These are phyloP conservation scores for Ogataea philodendri DNA, from an alignment of 805 yeast genomes.

Conservation along the genomic window DNA sequence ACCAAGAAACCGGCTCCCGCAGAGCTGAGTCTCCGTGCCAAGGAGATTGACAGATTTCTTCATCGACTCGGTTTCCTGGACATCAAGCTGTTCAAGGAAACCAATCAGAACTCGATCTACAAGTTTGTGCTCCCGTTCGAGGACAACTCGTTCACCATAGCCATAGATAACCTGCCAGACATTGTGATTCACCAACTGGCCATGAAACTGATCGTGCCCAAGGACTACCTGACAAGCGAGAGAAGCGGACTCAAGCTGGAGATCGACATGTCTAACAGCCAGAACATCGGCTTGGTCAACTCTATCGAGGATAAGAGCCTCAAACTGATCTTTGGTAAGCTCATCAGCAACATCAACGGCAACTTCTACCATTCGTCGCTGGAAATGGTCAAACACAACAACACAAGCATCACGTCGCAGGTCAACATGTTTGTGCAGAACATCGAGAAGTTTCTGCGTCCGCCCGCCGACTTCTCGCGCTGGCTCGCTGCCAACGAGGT, in stretches of 20 bases:
- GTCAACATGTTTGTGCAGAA: conserved; percentile 33
- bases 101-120: conserved; percentile 30
- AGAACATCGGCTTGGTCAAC: conserved; percentile 28
- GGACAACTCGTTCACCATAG: conserved; percentile 30
- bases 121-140: conserved; percentile 28
- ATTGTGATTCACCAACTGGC: conserved; percentile 28
- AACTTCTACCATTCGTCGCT: conserved; percentile 29
- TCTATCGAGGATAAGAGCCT: conserved; percentile 30
- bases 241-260: conserved; percentile 26
- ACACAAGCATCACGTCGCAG: conserved; percentile 27
- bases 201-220: conserved; percentile 32
- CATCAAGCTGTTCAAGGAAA: conserved; percentile 27
- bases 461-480: conserved; percentile 26
- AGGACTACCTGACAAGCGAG: conserved; percentile 30
- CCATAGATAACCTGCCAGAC: conserved; percentile 30
- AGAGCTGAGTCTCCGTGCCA: neutral
- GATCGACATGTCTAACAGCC: conserved; percentile 33
- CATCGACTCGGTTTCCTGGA: conserved; percentile 19
- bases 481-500: conserved; percentile 26
- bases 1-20: conserved; percentile 6
- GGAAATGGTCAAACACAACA: conserved; percentile 19
- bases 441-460: conserved; percentile 34
- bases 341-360: conserved; percentile 29
- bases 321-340: conserved; percentile 32
- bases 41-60: conserved; percentile 26